Percentiles rank a stretch among this genome's conserved stretches.
Evolutionary conservation across 352 stramenopile species (phyloP).

Genomic region (Globisporangium okanoganense): DNA sequence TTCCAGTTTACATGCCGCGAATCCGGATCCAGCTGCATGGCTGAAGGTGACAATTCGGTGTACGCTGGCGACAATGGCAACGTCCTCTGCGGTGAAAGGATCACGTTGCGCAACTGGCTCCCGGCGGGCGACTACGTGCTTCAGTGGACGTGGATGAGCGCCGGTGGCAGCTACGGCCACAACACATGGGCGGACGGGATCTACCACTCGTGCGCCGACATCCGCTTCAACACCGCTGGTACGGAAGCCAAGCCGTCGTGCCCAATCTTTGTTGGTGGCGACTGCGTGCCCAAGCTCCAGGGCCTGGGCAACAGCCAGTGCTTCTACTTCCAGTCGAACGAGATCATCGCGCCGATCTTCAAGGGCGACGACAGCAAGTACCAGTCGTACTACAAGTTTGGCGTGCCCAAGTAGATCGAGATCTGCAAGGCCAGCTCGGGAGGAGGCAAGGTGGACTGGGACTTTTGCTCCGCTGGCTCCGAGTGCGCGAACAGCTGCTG

Average conservation of each 20-base stretch:
- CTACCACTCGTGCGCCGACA: constrained; percentile 52
- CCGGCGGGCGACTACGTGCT: constrained; percentile 48
- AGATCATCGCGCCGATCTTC: constrained; percentile 30
- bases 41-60: constrained; percentile 9
- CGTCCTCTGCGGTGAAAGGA: constrained; percentile 42
- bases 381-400: constrained; percentile 43
- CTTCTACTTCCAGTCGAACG: constrained; percentile 58
- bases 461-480: not conserved
- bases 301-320: constrained; percentile 32
- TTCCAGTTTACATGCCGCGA: constrained; percentile 30
- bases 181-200: constrained; percentile 34
- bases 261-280: constrained; percentile 43
- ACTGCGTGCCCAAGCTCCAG: constrained; percentile 46
- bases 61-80: constrained; percentile 24
- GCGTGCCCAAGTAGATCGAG: constrained; percentile 37
- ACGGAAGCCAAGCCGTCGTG: constrained; percentile 29
- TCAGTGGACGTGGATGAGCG: constrained; percentile 51
- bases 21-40: constrained; percentile 18
- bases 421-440: constrained; percentile 30
- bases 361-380: constrained; percentile 31
- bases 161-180: constrained; percentile 46
- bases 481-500: constrained; percentile 14
- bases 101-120: constrained; percentile 45
- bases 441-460: too few species aligned
- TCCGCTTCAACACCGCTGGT: constrained; percentile 36